These are phyloP conservation scores for Penicillium nucicola DNA, from an alignment of 495 filamentous ascomycete genomes.

Conservation along the genomic window DNA sequence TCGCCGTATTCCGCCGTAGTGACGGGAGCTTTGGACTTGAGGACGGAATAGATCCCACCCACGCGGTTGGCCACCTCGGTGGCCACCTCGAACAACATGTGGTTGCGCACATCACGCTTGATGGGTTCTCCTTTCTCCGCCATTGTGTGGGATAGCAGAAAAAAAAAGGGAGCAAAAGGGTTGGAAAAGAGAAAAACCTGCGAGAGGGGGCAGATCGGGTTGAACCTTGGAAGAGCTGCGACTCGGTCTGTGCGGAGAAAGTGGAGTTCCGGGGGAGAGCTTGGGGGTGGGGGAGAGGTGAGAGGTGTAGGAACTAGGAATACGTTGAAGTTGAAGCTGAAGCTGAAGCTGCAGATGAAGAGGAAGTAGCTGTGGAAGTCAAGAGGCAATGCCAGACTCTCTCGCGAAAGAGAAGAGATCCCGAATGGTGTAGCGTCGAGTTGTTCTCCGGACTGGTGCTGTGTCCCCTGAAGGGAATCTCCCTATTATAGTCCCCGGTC, in stretches of 20 bases:
- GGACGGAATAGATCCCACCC: slow-evolving; percentile 96
- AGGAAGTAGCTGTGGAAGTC: too few species aligned
- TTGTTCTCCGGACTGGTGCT: too few species aligned
- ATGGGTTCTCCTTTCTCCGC: slow-evolving; percentile 39
- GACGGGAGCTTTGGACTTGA: slow-evolving; percentile 98
- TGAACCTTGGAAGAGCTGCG: slow-evolving; percentile 12
- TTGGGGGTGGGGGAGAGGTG: neutral
- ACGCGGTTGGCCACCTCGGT: slow-evolving; percentile 98
- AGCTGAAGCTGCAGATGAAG: too few species aligned
- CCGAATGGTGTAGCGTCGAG: too few species aligned
- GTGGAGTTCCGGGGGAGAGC: slow-evolving; percentile 1
- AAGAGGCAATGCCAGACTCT: too few species aligned
- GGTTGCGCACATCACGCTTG: slow-evolving; percentile 69
- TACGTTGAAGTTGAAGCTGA: neutral
- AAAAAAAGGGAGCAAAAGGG: slow-evolving; percentile 6
- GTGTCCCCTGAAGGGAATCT: too few species aligned
- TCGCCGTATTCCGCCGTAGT: slow-evolving; percentile 98
- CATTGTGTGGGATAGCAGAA: slow-evolving; percentile 20
- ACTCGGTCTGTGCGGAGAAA: slow-evolving; percentile 30
- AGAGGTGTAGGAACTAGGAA: neutral
- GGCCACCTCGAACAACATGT: slow-evolving; percentile 89
- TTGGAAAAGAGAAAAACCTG: slow-evolving; percentile 1
- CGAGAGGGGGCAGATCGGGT: slow-evolving; percentile 1
- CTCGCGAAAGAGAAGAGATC: too few species aligned
- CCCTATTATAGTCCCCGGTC: too few species aligned